Evolutionary conservation across 129 eudicot genomes (phyloP), one percentile per base, ranked within the genome.

Genomic region (Solidago caesia): DNA sequence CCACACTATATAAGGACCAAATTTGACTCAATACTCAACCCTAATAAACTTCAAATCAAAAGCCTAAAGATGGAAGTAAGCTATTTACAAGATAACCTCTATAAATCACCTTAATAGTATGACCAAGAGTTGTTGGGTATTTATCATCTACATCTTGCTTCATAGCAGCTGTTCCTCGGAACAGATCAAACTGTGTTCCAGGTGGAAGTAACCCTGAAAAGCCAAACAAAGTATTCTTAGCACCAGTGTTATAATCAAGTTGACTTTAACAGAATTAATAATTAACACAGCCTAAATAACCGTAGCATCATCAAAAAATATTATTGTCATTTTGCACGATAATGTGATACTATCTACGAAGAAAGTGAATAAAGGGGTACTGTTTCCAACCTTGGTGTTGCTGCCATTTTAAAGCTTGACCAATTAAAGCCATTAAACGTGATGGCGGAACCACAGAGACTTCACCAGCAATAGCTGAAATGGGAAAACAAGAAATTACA

Each of bases 371-470:
- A 45, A 47, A 42, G 4, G 58, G 1, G 1, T 25, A 55, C 5
- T 39, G 57, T 58, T 27, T 72, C 64, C 73, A 71, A 94, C 99
- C 99, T 95, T 95, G 99, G 78, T 95, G 96, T 77, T 95, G 99
- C 73, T 95, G 99, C 99, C 99, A 95, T 81, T 95, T 95, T 71
- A 95, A 73, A 55, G 99, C 89, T 82, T 95, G 99, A 49, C 99
- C 99, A 75, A 95, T 95, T 77, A 95, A 70, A 73, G 99, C 99
- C 94, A 85, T 95, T 60, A 95, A 73, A 26, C 99, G 92, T 71
- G 99, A 95, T 61, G 99, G 99, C 67, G 99, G 99, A 75, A 91
- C 97, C 52, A 95, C 99, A 44, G 99, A 95, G 77, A 95, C 99
- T 84, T 95, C 99, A n/a, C 89, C 91, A 39, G 96, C 88, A 68